Percentiles rank a stretch among this genome's conserved stretches.
phyloP scores from a whole-genome alignment of 352 stramenopile species.

The Bremia lactucae region DNA sequence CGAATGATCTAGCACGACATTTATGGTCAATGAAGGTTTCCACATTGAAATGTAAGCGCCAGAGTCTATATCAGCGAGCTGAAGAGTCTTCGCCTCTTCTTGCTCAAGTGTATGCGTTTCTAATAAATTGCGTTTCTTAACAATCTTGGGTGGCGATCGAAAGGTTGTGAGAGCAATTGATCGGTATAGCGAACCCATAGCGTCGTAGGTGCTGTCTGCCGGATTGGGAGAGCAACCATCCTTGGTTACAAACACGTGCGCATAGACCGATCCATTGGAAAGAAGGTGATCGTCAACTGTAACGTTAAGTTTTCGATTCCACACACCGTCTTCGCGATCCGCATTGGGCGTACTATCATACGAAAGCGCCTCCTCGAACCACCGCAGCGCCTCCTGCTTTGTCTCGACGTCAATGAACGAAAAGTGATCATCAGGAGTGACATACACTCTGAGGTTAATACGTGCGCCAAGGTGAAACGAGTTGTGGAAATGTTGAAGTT shows the following conservation, averaged over 20 bases:
- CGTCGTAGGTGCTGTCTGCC: constrained; percentile 42
- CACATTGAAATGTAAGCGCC: constrained; percentile 69
- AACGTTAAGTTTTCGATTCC: constrained; percentile 50
- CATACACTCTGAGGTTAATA: constrained; percentile 58
- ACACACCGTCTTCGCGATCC: constrained; percentile 36
- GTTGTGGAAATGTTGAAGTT: constrained; percentile 30
- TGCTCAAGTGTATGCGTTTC: constrained; percentile 6
- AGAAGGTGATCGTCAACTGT: constrained; percentile 58
- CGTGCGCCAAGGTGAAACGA: constrained; percentile 41
- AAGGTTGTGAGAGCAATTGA: constrained; percentile 64
- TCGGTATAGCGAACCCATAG: constrained; percentile 39
- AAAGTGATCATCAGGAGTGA: constrained; percentile 36
- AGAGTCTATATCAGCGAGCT: constrained; percentile 7
- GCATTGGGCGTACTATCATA: constrained; percentile 43
- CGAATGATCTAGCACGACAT: constrained; percentile 60
- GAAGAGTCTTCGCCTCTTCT: constrained; percentile 1
- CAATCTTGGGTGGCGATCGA: constrained; percentile 54
- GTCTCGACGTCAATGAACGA: constrained; percentile 25
- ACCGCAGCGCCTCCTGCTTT: constrained; percentile 53
- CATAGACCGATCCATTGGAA: constrained; percentile 68
- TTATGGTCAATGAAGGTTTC: constrained; percentile 63
- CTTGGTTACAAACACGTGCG: constrained; percentile 80
- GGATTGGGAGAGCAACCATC: constrained; percentile 62
- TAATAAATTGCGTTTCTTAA: constrained; percentile 74
- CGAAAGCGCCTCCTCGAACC: constrained; percentile 40